Base-by-base conservation (phyloP, 805 yeast species). In the Pichia exigua region DNA sequence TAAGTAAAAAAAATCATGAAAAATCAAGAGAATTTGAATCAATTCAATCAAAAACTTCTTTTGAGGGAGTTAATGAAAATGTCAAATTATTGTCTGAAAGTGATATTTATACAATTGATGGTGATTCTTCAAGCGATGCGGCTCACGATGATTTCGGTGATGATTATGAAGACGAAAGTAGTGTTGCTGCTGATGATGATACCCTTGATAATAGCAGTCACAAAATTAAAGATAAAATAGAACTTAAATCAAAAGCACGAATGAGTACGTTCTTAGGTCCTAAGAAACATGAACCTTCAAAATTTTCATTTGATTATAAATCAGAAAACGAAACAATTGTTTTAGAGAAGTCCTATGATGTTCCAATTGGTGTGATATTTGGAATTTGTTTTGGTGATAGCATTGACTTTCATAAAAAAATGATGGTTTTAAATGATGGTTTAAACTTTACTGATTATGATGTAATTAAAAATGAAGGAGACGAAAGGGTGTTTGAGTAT, bases 281-380 rank as follows among this genome's bases (percentile, higher is more conserved):
- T 0, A 70, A 67, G 9, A 66, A 71, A 2, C 94, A 87, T 62
- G 66, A 66, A 0, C 79, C 84, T 3, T 87, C 96, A 0, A 63
- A 66, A 1, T 63, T 76, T 44, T 74, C 72, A 1, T 67, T 69
- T 44, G 74, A 74, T 30, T 75, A 76, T 2, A 73, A 69, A 2
- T 61, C 63, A 4, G 73, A 75, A 20, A 71, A 76, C 13, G 89
- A 82, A 57, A 77, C 71, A 44, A 64, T 78, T 5, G 71, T 85
- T 35, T 69, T 80, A 6, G 69, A 71, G 24, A 78, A 76, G 24
- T 70, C 68, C 1, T 68, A 86, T 39, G 68, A 74, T 17, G 91
- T 87, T 1, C 94, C 98, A 1, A 70, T 92, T 4, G 97, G 97
- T 0, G 73, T 84, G 0, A 76, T 89, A 0, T 88, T 75, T 60